Evolutionary conservation across 139 green algal genomes (phyloP).

Genomic region (Prasinococcaceae sp.): DNA sequence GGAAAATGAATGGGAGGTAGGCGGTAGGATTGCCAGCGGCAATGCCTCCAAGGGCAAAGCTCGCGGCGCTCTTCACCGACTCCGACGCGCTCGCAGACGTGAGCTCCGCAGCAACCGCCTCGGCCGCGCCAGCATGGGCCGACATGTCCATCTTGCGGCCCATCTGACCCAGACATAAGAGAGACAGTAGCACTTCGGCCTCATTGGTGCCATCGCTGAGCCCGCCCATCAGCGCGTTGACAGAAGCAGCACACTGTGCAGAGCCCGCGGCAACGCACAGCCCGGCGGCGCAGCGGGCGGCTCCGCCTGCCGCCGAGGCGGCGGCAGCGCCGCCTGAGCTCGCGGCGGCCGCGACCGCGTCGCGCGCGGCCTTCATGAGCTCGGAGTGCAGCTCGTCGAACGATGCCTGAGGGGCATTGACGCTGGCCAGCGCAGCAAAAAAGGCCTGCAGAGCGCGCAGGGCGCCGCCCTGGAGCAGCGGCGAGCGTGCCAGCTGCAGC

Average conservation of each 20-base stretch:
- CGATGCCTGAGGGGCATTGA: too few species aligned
- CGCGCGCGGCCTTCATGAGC: too few species aligned
- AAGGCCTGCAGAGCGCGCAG: constrained; percentile 53
- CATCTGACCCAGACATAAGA: constrained; percentile 78
- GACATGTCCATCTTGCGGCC: constrained; percentile 42
- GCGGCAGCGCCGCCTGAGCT: too few species aligned
- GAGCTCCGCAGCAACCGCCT: constrained; percentile 23
- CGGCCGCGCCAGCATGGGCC: constrained; percentile 24
- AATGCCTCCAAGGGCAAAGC: constrained; percentile 63
- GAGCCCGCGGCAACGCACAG: constrained; percentile 38
- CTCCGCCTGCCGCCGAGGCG: constrained; percentile 2
- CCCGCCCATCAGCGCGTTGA: too few species aligned
- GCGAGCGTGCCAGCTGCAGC: constrained; percentile 51
- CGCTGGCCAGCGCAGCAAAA: constrained; percentile 48
- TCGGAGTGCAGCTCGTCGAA: too few species aligned
- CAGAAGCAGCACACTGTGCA: too few species aligned
- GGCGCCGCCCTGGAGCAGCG: constrained; percentile 60
- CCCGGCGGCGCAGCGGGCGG: constrained; percentile 61
- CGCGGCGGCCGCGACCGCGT: too few species aligned
- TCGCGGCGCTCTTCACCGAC: constrained; percentile 63
- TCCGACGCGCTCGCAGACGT: constrained; percentile 29
- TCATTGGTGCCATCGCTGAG: too few species aligned
- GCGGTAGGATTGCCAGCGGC: constrained; percentile 51
- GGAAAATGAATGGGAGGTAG: constrained; percentile 63
- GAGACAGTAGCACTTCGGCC: constrained; percentile 43